These are phyloP conservation scores for Pseudocercospora eumusae DNA, from an alignment of 2,329 filamentous ascomycete species.

Conservation along the genomic window DNA sequence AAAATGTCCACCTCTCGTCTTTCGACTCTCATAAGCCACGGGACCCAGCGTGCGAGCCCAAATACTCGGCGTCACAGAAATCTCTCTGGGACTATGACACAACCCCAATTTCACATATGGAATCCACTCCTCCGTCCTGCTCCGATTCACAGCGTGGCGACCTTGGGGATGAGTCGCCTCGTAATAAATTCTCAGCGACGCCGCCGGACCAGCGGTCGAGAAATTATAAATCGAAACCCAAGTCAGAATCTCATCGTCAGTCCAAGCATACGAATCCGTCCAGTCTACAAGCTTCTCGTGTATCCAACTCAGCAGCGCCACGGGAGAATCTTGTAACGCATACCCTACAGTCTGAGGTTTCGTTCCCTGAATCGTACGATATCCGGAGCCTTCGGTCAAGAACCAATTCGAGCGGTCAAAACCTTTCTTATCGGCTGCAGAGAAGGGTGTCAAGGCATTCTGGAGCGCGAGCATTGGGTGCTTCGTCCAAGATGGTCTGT, in stretches of 20 bases:
- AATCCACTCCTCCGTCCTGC: conserved; percentile 47
- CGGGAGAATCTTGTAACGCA: conserved; percentile 67
- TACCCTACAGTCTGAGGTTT: conserved; percentile 74
- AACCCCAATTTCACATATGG: conserved; percentile 54
- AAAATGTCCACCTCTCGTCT: conserved; percentile 60
- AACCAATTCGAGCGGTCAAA: conserved; percentile 61
- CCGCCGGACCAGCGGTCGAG: conserved; percentile 66
- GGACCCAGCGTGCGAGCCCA: conserved; percentile 61
- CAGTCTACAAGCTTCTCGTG: conserved; percentile 79
- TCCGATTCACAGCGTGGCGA: conserved; percentile 32
- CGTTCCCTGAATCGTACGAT: conserved; percentile 62
- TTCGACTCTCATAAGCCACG: conserved; percentile 58
- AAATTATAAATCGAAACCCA: conserved; percentile 77
- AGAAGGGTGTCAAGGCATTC: conserved; percentile 58
- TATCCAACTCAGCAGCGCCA: conserved; percentile 73
- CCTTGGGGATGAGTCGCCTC: conserved; percentile 54
- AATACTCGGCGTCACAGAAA: conserved; percentile 55
- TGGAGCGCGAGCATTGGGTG: conserved; percentile 61
- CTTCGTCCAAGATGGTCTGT: conserved; percentile 54
- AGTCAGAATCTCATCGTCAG: conserved; percentile 72
- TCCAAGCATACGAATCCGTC: conserved; percentile 72
- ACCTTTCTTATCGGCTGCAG: conserved; percentile 53
- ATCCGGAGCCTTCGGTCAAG: conserved; percentile 57
- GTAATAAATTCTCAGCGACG: conserved; percentile 71
- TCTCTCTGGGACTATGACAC: conserved; percentile 60